Percentiles rank a stretch among this genome's conserved stretches.
Evolutionary conservation across 768 basidiomycete genomes (phyloP).

Genomic region (Flagelloscypha sp.): DNA sequence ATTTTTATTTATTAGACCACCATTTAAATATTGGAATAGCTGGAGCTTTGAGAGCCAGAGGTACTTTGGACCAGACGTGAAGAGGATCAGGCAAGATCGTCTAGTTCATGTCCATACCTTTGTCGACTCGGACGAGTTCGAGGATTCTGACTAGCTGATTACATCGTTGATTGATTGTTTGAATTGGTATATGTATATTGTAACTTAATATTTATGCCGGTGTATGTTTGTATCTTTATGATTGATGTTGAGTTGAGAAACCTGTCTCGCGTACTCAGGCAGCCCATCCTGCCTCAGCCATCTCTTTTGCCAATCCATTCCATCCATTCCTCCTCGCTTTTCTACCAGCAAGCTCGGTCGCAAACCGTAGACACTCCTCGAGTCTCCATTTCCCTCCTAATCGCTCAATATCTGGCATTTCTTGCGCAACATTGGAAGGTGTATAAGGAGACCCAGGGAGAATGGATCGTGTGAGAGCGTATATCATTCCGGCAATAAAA

Average conservation of each 20-base stretch:
- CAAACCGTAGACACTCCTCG: conserved; percentile 83
- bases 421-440: conserved; percentile 39
- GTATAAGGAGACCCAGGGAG: conserved; percentile 74
- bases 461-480: conserved; percentile 61
- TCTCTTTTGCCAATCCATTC: conserved; percentile 66
- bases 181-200: too few species aligned
- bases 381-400: conserved; percentile 64
- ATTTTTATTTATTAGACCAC: conserved; percentile 11
- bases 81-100: conserved; percentile 42
- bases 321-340: conserved; percentile 57
- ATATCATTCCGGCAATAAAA: conserved; percentile 85
- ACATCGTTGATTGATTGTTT: too few species aligned
- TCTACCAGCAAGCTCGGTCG: conserved; percentile 73
- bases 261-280: neutral
- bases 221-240: too few species aligned
- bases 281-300: conserved; percentile 65
- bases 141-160: too few species aligned
- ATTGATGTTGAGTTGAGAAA: neutral
- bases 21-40: conserved; percentile 17
- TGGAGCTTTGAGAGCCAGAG: conserved; percentile 66
- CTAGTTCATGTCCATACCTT: conserved; percentile 26
- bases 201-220: too few species aligned
- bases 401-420: conserved; percentile 28
- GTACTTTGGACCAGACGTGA: conserved; percentile 53
- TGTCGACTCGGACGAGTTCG: too few species aligned